Conservation (phyloP, 306 rosid species). For the Alnus glutinosa region DNA sequence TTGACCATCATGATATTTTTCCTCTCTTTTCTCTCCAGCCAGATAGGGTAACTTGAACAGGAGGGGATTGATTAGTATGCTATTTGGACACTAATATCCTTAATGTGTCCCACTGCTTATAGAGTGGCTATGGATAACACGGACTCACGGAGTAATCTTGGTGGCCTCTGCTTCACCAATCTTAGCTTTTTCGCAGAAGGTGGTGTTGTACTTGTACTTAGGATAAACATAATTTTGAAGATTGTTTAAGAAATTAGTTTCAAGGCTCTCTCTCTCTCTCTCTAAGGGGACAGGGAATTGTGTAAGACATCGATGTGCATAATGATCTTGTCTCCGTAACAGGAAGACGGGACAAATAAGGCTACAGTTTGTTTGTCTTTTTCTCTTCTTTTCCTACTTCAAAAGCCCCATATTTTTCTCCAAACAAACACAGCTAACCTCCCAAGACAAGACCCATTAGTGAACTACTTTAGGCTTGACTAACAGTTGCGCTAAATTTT, state of each 20-base stretch:
- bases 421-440: too few species aligned
- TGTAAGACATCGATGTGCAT: too few species aligned
- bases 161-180: neutral
- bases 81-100: neutral
- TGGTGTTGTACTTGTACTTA: neutral
- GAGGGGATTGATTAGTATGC: neutral
- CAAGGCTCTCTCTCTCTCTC: neutral
- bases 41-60: neutral
- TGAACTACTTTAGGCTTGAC: too few species aligned
- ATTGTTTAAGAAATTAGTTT: neutral
- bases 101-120: neutral
- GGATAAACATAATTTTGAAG: neutral
- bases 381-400: too few species aligned
- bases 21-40: neutral
- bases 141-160: neutral
- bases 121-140: too few species aligned
- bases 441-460: too few species aligned
- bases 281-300: neutral
- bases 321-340: too few species aligned
- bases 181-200: neutral
- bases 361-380: too few species aligned
- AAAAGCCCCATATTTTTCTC: too few species aligned
- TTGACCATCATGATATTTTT: neutral
- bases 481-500: too few species aligned
- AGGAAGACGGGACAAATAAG: too few species aligned